Conservation (phyloP, 2,329 filamentous ascomycete genomes). For the Penicillium sp. region DNA sequence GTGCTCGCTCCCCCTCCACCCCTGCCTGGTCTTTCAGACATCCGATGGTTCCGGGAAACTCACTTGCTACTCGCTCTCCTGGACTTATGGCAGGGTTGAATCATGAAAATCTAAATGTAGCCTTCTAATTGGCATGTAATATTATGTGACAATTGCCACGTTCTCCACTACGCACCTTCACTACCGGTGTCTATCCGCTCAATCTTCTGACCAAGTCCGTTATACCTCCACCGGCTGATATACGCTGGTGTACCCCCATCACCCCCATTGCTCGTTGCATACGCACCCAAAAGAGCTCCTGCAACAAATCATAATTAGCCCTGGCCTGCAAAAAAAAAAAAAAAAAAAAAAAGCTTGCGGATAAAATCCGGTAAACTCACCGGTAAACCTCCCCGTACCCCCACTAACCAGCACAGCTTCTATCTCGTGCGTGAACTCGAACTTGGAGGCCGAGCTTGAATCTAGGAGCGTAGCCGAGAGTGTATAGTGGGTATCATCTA, state of each 20-base stretch:
- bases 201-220: constrained; percentile 4
- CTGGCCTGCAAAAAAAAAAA: not conserved
- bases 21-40: not conserved
- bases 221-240: constrained; percentile 14
- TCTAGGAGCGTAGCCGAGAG: constrained; percentile 6
- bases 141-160: no score
- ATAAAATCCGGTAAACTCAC: constrained; percentile 1
- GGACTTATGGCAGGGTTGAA: not conserved
- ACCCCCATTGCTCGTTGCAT: constrained; percentile 13
- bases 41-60: not conserved
- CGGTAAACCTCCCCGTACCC: constrained; percentile 17
- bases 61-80: not conserved
- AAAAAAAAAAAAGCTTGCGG: not conserved
- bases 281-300: constrained; percentile 12
- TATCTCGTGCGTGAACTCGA: not conserved
- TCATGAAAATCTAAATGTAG: not conserved
- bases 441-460: not conserved
- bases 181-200: not conserved
- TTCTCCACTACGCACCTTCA: not conserved
- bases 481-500: constrained; percentile 11
- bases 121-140: not conserved
- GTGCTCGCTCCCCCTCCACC: not conserved
- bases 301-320: not conserved
- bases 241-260: constrained; percentile 1
- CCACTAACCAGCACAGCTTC: constrained; percentile 15